phyloP scores from a whole-genome alignment of 2,329 filamentous ascomycete species.

The Endothia cerciana region DNA sequence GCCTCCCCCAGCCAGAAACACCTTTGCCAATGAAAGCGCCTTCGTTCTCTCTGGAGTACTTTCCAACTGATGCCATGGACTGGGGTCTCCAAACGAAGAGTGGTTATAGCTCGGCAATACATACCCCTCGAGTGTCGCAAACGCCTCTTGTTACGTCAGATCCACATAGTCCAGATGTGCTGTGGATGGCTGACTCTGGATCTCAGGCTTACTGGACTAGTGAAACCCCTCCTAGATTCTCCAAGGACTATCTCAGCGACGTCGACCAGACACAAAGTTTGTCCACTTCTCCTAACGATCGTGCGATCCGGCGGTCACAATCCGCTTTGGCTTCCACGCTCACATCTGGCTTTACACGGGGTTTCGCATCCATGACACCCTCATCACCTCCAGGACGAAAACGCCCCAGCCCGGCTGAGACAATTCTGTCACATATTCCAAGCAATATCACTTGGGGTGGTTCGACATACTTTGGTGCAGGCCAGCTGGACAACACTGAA shows the following conservation, averaged over 20 bases:
- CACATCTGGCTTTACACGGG: conserved; percentile 56
- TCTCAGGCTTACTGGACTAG: conserved; percentile 65
- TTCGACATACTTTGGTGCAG: conserved; percentile 47
- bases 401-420: conserved; percentile 65
- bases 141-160: conserved; percentile 59
- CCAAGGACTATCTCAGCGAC: conserved; percentile 49
- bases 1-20: conserved; percentile 61
- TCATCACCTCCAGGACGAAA: conserved; percentile 52
- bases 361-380: conserved; percentile 45
- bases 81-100: conserved; percentile 58
- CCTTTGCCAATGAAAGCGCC: conserved; percentile 68
- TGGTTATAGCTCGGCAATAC: conserved; percentile 57
- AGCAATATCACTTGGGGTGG: conserved; percentile 57
- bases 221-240: conserved; percentile 61
- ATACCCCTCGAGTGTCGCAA: conserved; percentile 60
- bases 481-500: conserved; percentile 49
- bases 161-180: conserved; percentile 58
- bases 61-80: conserved; percentile 59
- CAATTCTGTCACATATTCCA: conserved; percentile 52
- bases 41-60: conserved; percentile 69
- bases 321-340: conserved; percentile 60
- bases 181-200: conserved; percentile 57
- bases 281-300: conserved; percentile 63
- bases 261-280: conserved; percentile 55
- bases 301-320: conserved; percentile 56